Base-by-base conservation (phyloP, 148 eudicot species). In the Heliamphora exappendiculata region DNA sequence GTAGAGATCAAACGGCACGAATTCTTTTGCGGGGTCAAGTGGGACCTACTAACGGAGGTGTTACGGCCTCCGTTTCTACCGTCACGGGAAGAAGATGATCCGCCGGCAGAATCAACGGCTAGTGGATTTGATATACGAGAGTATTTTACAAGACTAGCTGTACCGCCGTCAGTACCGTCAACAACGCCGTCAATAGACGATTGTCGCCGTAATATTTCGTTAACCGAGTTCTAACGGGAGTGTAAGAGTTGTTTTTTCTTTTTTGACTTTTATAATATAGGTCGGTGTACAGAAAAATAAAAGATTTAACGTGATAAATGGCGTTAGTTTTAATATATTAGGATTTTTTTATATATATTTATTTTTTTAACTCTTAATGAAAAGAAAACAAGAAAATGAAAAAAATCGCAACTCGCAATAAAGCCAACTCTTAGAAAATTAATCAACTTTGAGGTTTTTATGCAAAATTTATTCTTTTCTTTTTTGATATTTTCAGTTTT, bases 1-100 rank as follows among this genome's bases (percentile, higher is more conserved):
- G 71, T 62, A 39, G 97, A 94, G 79, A 88, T 94, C 49, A 87
- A 88, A 41, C 82, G 78, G 45, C 98, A 91, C 9, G 87, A 78
- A 68, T 94, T 94, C 45, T 94, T 94, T 65, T 67, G 28, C 0
- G 98, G 98, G 67, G 68, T 94, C 67, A 79, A 65, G 82, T 94
- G 98, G 98, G 92, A 90, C 79, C 75, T 89, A 62, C 49, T 94
- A 8, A 88, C 84, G 75, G 93, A 88, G 9, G 89, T 93, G 1
- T 76, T 75, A 57, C 88, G 98, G 63, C 97, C 97, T 71, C 98
- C 98, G 57, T 86, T 87, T 76, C 77, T 91, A 19, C 98, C 97
- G 74, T 33, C 75, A 26, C 47, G 54, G 13, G 85, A 73, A 0
- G 87, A 81, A 5, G 73, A 70, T 12, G 4, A 75, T 19, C 33